Base-by-base conservation (phyloP, 208 protist species). In the Crithidia brevicula region DNA sequence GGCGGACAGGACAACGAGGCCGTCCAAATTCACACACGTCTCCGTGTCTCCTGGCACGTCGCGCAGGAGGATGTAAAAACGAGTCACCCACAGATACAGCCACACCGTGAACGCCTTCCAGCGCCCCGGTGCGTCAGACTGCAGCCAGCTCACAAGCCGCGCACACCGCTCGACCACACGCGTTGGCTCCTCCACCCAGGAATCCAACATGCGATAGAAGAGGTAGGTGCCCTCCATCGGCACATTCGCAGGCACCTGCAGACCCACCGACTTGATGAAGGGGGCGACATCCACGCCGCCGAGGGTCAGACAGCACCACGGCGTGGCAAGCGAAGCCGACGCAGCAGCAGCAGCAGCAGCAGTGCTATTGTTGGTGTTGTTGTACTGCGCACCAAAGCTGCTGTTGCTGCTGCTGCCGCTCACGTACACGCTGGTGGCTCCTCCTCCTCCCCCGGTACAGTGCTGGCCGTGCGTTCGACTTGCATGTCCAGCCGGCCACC, bases 71-170 rank as follows among this genome's bases (percentile, higher is more conserved):
- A 59, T 23, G 62, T 76, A 70, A n/a, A 76, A 56, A 27, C 62
- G 57, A 10, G 56, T 52, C 15, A 70, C 7, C 62, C 70, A 76
- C 4, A 76, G 49, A 25, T 76, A 76, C 23, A 76, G 62, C 56
- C 43, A 47, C 52, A 76, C 16, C 42, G 54, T 53, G 45, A 76
- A 66, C n/a, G 56, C 62, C 8, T 53, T 40, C 62, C 70, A 76
- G 30, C 62, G 52, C 20, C 2, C 28, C 40, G 49, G 64, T 20
- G 42, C 53, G 23, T 70, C 62, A 3, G 50, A 51, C 57, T 76
- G 52, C 11, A 68, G 43, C 70, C 70, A 76, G 45, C 43, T 33
- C 7, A 63, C 43, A 11, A 70, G 33, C 3, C 28, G 18, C 36
- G 67, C 36, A 20, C 53, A 60, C 1, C 33, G 18, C 31, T 66